Percentiles rank a stretch among this genome's conserved stretches.
Evolutionary conservation across 148 eudicot species (phyloP).

Genomic region (Diospyros lotus): DNA sequence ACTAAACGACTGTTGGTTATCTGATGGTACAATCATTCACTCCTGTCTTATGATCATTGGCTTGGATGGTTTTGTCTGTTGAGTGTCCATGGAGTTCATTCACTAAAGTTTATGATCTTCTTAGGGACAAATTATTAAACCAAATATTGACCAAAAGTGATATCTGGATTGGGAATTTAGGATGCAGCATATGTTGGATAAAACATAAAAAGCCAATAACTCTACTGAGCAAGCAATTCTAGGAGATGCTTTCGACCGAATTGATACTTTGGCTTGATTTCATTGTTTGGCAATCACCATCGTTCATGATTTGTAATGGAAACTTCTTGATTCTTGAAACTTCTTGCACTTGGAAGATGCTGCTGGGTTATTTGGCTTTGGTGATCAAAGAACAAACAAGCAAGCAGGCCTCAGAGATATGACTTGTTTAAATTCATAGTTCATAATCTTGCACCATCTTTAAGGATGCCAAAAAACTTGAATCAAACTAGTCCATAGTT

Average conservation of each 20-base stretch:
- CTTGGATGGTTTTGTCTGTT: neutral
- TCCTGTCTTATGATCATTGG: constrained; percentile 4
- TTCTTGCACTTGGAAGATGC: neutral
- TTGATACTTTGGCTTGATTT: neutral
- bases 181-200: neutral
- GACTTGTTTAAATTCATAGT: neutral
- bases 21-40: neutral
- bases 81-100: neutral
- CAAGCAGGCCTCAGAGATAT: neutral
- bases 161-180: neutral
- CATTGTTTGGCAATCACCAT: neutral
- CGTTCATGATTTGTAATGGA: neutral
- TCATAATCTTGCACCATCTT: too few species aligned
- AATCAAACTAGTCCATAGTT: too few species aligned
- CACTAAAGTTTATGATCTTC: neutral
- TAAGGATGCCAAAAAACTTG: too few species aligned
- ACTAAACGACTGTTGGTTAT: neutral
- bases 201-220: too few species aligned
- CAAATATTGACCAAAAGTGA: neutral
- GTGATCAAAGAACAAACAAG: neutral
- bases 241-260: neutral
- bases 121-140: neutral
- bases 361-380: neutral
- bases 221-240: too few species aligned
- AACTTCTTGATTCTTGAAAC: neutral